phyloP scores from a whole-genome alignment of 2,329 filamentous ascomycete genomes.

The Claviceps capensis region DNA sequence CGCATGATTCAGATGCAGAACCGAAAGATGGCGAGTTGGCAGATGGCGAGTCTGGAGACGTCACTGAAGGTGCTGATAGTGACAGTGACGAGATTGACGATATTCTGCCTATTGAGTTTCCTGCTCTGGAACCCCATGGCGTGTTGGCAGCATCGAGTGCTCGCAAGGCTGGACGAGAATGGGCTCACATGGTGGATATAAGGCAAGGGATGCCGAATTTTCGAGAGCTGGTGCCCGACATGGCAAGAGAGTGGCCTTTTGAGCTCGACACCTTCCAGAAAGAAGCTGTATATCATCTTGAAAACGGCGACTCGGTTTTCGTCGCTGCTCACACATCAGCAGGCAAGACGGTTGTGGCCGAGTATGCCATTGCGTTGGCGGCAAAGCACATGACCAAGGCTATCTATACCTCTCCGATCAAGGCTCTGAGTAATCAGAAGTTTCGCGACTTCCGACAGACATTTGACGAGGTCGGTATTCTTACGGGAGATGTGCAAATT shows the following conservation, averaged over 20 bases:
- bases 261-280: constrained; percentile 98
- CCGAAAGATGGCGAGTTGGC: constrained; percentile 11
- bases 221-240: constrained; percentile 80
- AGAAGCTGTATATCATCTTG: constrained; percentile 93
- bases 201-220: constrained; percentile 92
- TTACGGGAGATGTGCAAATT: constrained; percentile 96
- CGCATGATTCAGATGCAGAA: constrained; percentile 17
- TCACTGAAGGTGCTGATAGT: constrained; percentile 27
- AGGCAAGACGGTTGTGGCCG: constrained; percentile 94
- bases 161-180: constrained; percentile 69
- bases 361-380: constrained; percentile 92
- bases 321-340: constrained; percentile 96
- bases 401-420: constrained; percentile 98
- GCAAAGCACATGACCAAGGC: constrained; percentile 99
- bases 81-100: constrained; percentile 63
- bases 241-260: constrained; percentile 93
- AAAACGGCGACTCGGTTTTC: constrained; percentile 93
- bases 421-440: constrained; percentile 96
- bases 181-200: constrained; percentile 97
- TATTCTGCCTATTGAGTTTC: constrained; percentile 82
- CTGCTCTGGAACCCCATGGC: constrained; percentile 75
- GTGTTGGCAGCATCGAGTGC: constrained; percentile 56
- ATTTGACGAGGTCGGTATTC: constrained; percentile 91
- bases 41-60: constrained; percentile 15
- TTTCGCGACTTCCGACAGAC: constrained; percentile 84